A percentile compares a stretch with the other conserved stretches of the same genome.
Evolutionary conservation across 2,329 filamentous ascomycete genomes (phyloP).

Genomic region (Xylariaceae sp.): DNA sequence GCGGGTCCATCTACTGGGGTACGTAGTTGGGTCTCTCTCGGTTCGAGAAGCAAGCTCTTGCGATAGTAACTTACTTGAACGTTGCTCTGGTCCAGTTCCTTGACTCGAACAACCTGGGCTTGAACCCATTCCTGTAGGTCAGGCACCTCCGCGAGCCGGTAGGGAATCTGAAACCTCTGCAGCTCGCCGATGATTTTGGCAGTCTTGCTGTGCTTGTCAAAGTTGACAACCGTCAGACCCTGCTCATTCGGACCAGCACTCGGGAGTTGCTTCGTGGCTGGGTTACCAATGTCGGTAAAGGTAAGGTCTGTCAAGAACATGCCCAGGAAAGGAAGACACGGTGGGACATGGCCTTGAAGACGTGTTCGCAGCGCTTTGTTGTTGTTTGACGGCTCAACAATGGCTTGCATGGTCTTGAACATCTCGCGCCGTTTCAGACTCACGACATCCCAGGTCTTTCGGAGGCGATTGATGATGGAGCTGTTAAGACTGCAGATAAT

Average conservation of each 20-base stretch:
- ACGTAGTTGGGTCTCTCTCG: constrained; percentile 49
- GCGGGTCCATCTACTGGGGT: constrained; percentile 29
- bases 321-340: constrained; percentile 91
- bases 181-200: constrained; percentile 94
- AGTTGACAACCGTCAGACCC: constrained; percentile 83
- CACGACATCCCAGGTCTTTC: constrained; percentile 87
- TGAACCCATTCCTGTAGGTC: constrained; percentile 94
- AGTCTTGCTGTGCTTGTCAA: constrained; percentile 93
- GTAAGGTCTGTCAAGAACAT: constrained; percentile 96
- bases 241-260: constrained; percentile 52
- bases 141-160: constrained; percentile 73
- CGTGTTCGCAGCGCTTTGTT: constrained; percentile 80
- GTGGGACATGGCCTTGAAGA: constrained; percentile 80
- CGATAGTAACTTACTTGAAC: constrained; percentile 67
- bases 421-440: constrained; percentile 77
- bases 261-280: constrained; percentile 72
- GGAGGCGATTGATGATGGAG: constrained; percentile 82
- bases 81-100: constrained; percentile 51
- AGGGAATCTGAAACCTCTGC: constrained; percentile 93
- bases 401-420: constrained; percentile 72
- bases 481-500: constrained; percentile 93
- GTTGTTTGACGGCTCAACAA: constrained; percentile 88
- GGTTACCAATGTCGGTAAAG: constrained; percentile 93
- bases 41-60: constrained; percentile 80
- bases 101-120: constrained; percentile 72